These are phyloP conservation scores for Mycena indigotica DNA, from an alignment of 768 basidiomycete species.

Conservation along the genomic window DNA sequence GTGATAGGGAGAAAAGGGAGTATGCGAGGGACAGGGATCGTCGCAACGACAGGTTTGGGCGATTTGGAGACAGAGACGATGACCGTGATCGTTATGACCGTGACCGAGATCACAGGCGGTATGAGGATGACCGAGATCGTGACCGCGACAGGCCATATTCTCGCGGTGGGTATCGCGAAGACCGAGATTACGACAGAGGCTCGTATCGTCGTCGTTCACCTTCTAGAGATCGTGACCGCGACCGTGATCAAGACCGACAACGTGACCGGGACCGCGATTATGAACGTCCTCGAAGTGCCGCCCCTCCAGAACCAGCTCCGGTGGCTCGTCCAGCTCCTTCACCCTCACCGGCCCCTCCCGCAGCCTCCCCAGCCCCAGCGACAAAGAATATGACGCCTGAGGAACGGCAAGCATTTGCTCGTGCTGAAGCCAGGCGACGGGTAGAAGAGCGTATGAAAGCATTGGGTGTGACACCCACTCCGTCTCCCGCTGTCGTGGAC, in stretches of 20 bases:
- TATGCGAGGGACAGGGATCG: conserved; percentile 79
- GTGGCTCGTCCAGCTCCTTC: conserved; percentile 51
- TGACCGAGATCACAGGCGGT: conserved; percentile 17
- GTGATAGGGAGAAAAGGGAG: conserved; percentile 76
- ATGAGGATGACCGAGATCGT: conserved; percentile 37
- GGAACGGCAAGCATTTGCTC: conserved; percentile 77
- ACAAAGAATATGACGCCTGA: conserved; percentile 81
- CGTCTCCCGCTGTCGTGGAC: conserved; percentile 58
- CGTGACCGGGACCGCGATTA: conserved; percentile 43
- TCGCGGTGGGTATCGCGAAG: conserved; percentile 47
- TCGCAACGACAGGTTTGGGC: conserved; percentile 78
- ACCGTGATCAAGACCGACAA: conserved; percentile 38
- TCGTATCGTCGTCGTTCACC: conserved; percentile 35
- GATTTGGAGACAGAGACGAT: conserved; percentile 50
- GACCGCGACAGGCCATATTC: conserved; percentile 60
- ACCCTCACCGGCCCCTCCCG: conserved; percentile 53
- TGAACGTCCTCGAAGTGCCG: conserved; percentile 50
- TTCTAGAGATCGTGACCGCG: conserved; percentile 30
- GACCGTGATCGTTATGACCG: conserved; percentile 29
- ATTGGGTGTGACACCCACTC: conserved; percentile 66
- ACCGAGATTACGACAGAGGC: conserved; percentile 43
- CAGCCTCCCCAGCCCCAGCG: conserved; percentile 61
- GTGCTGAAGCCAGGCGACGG: conserved; percentile 77
- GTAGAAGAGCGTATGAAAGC: conserved; percentile 85
- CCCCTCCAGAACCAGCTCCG: conserved; percentile 58